phyloP scores from a whole-genome alignment of 352 stramenopile genomes.

The Pythium vanterpoolii region DNA sequence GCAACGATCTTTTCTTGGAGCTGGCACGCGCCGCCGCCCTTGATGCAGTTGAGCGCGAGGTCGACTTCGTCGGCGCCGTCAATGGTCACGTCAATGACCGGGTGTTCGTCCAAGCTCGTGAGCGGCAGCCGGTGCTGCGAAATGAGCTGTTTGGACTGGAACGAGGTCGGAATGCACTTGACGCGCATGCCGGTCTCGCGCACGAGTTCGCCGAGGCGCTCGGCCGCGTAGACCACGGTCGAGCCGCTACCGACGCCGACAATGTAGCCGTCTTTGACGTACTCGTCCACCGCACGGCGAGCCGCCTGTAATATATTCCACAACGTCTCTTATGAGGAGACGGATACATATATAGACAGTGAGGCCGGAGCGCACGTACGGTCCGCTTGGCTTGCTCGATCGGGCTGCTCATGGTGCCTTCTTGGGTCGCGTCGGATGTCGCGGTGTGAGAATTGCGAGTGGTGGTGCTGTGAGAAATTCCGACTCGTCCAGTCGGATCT shows the following conservation, averaged over 20 bases:
- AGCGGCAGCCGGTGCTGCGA: conserved; percentile 71
- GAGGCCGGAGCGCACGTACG: conserved; percentile 37
- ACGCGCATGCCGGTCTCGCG: conserved; percentile 92
- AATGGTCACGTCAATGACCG: conserved; percentile 97
- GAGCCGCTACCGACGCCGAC: conserved; percentile 98
- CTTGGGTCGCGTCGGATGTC: neutral
- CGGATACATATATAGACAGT: neutral
- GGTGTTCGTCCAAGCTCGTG: conserved; percentile 75
- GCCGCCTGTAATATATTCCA: conserved; percentile 42
- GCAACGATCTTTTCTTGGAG: conserved; percentile 94
- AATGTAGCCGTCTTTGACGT: conserved; percentile 92
- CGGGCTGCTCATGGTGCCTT: conserved; percentile 34
- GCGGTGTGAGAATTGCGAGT: neutral
- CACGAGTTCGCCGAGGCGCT: conserved; percentile 94
- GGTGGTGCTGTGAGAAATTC: conserved; percentile 5
- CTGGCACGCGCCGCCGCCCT: conserved; percentile 96
- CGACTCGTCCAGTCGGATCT: neutral
- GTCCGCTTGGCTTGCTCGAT: conserved; percentile 78
- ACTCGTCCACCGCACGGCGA: conserved; percentile 90
- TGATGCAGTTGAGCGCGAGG: conserved; percentile 96
- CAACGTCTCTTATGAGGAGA: too few species aligned
- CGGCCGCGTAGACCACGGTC: conserved; percentile 97
- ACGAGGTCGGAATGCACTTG: conserved; percentile 97
- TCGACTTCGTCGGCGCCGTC: conserved; percentile 98
- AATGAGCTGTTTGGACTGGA: conserved; percentile 95